Percentiles rank a stretch among this genome's conserved stretches.
Conservation (phyloP, 2,329 filamentous ascomycete genomes). For the Aspergillus calidoustus region DNA sequence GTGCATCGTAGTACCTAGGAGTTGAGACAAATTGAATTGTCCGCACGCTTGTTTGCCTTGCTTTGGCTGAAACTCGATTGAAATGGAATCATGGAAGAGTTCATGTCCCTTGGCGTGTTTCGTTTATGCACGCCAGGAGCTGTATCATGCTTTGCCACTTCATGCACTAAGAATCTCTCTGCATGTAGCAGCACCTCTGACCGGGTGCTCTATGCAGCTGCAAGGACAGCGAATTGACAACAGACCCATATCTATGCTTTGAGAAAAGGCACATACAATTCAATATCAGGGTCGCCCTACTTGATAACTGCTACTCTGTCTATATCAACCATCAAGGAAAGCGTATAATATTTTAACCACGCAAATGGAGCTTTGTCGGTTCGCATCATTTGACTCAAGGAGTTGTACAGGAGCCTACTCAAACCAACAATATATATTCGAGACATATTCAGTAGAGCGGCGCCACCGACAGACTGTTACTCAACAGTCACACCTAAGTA, state of each 20-base stretch:
- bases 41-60: background rate
- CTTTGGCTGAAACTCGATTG: background rate
- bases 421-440: background rate
- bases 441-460: background rate
- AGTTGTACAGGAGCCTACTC: background rate
- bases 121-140: background rate
- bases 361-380: background rate
- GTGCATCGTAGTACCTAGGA: background rate
- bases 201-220: background rate
- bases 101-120: background rate
- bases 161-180: background rate
- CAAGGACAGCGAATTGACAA: slow-evolving; percentile 2
- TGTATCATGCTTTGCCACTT: background rate
- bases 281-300: no score
- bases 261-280: background rate
- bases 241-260: background rate
- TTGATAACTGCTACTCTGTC: no score
- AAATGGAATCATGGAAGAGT: background rate
- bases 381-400: background rate
- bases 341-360: background rate
- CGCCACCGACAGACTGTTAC: background rate
- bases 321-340: background rate
- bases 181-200: background rate
- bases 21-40: background rate
- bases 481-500: slow-evolving; percentile 5